A percentile compares a stretch with the other conserved stretches of the same genome.
Conservation (phyloP, 495 filamentous ascomycete species). For the Bryoglossum gracile region DNA sequence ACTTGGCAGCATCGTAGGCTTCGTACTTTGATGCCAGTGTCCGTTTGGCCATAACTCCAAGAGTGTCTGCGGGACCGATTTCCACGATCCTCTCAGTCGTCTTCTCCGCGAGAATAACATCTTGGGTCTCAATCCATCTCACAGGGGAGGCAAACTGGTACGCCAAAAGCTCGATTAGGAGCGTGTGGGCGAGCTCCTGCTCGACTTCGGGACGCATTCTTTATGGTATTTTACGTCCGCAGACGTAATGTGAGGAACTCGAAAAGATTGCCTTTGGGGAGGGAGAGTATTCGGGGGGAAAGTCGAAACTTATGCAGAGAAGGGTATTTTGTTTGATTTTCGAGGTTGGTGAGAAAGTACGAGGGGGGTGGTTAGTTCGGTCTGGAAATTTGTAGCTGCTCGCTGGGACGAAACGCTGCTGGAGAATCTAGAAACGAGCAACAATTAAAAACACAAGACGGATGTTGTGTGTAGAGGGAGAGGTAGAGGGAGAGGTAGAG, state of each 20-base stretch:
- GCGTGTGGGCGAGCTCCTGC: slow-evolving; percentile 95
- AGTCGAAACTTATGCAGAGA: not conserved
- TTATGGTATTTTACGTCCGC: slow-evolving; percentile 31
- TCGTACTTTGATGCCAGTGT: slow-evolving; percentile 97
- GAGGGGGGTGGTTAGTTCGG: not conserved
- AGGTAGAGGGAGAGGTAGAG: slow-evolving; percentile 6
- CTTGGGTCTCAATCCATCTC: slow-evolving; percentile 98
- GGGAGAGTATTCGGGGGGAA: slow-evolving; percentile 1
- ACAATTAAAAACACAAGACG: slow-evolving; percentile 3
- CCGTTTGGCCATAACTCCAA: slow-evolving; percentile 95
- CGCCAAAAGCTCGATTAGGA: slow-evolving; percentile 95
- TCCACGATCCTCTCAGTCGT: slow-evolving; percentile 95
- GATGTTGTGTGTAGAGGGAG: not conserved
- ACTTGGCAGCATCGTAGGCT: slow-evolving; percentile 94
- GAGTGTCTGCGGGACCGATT: slow-evolving; percentile 94
- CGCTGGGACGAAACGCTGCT: not conserved
- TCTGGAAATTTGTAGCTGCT: not conserved
- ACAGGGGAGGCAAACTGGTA: slow-evolving; percentile 99
- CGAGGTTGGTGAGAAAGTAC: not conserved
- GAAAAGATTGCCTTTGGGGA: not conserved
- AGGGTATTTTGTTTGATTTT: not conserved
- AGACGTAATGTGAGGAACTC: slow-evolving; percentile 12
- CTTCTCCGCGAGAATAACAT: slow-evolving; percentile 96
- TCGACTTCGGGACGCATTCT: slow-evolving; percentile 97
- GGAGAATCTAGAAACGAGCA: slow-evolving; percentile 10